Conservation (phyloP, 192 early-diverging fungal genomes). For the Rhizophagus sp. region DNA sequence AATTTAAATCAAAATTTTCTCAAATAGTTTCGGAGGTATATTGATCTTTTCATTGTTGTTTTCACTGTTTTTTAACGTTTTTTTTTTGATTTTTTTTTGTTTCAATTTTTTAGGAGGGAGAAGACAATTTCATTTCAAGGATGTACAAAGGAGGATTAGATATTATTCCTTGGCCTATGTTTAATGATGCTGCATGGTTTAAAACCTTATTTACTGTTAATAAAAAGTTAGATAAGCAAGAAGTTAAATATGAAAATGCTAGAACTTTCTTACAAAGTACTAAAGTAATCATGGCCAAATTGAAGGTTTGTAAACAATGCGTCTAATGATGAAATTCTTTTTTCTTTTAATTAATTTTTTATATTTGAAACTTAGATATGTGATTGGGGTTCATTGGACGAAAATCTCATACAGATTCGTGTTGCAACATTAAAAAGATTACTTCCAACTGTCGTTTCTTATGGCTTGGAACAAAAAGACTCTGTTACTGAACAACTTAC, state of each 20-base stretch:
- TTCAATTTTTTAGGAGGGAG: not conserved
- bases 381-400: slow-evolving; percentile 16
- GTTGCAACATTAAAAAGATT: slow-evolving; percentile 6
- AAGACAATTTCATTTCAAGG: slow-evolving; percentile 27
- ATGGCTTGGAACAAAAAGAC: slow-evolving; percentile 20
- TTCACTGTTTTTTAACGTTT: not conserved
- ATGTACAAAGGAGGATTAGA: slow-evolving; percentile 7
- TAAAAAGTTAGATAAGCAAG: slow-evolving; percentile 8
- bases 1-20: slow-evolving; percentile 15
- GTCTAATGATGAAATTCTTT: not conserved
- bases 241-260: slow-evolving; percentile 23
- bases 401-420: slow-evolving; percentile 8
- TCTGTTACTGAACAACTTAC: not conserved
- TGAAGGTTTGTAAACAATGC: not conserved
- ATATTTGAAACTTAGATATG: not conserved
- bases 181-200: slow-evolving; percentile 9
- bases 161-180: slow-evolving; percentile 27
- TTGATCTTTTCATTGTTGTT: not conserved
- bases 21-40: slow-evolving; percentile 7
- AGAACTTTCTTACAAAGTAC: slow-evolving; percentile 10
- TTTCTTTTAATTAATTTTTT: not conserved
- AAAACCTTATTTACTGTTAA: slow-evolving; percentile 15
- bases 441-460: not conserved
- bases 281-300: slow-evolving; percentile 23
- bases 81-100: too few relatives aligned